Percentiles rank a stretch among this genome's conserved stretches.
Conservation (phyloP, 208 protist species). For the Trypanosoma boissoni region DNA sequence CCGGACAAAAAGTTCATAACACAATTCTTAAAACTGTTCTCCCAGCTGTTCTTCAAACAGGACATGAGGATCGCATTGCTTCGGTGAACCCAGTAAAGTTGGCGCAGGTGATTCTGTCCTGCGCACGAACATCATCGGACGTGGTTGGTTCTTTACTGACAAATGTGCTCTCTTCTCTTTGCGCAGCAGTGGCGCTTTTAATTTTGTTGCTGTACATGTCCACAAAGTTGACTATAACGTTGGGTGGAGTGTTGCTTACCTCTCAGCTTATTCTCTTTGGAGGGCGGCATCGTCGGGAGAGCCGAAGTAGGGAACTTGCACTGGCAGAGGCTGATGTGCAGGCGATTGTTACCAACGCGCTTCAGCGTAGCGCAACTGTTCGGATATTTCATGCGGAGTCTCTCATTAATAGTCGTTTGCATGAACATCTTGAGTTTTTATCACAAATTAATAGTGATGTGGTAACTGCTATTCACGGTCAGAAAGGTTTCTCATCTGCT, state of each 20-base stretch:
- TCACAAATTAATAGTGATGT: constrained; percentile 28
- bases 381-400: constrained; percentile 51
- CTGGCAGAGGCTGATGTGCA: constrained; percentile 44
- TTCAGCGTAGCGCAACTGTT: constrained; percentile 62
- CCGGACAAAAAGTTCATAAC: constrained; percentile 35
- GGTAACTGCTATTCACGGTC: constrained; percentile 60
- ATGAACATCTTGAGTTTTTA: constrained; percentile 25
- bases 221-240: constrained; percentile 42
- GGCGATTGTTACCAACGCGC: constrained; percentile 52
- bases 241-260: constrained; percentile 33
- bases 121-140: constrained; percentile 34
- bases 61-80: constrained; percentile 45
- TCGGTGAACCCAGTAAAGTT: constrained; percentile 49
- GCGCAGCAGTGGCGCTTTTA: constrained; percentile 31
- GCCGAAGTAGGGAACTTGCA: constrained; percentile 27
- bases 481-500: constrained; percentile 49
- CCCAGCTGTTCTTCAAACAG: constrained; percentile 29
- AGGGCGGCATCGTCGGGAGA: constrained; percentile 26
- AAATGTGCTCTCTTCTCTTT: constrained; percentile 39
- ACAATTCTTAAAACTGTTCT: constrained; percentile 37
- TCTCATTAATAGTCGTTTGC: constrained; percentile 46
- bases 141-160: constrained; percentile 51
- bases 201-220: constrained; percentile 56
- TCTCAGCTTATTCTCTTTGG: constrained; percentile 54
- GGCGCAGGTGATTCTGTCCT: constrained; percentile 42